phyloP scores from a whole-genome alignment of 805 yeast species.

The Ogataea pilisensis region DNA sequence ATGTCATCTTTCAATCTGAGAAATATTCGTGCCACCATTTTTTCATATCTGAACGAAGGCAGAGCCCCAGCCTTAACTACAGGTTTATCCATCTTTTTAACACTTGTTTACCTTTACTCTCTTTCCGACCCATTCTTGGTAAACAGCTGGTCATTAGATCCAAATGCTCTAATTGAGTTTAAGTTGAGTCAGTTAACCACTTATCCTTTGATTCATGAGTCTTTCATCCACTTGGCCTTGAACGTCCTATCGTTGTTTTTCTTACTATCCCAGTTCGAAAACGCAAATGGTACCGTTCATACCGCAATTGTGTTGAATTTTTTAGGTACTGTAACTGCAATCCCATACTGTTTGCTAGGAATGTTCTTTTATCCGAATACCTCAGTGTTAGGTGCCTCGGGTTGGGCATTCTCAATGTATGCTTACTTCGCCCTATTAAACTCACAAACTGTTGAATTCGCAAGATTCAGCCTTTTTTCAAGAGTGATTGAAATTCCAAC shows the following conservation, averaged over 20 bases:
- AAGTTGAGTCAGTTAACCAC: conserved; percentile 57
- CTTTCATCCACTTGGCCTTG: conserved; percentile 54
- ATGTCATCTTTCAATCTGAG: not conserved
- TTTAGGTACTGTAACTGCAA: conserved; percentile 64
- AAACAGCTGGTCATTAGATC: conserved; percentile 45
- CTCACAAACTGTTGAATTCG: conserved; percentile 15
- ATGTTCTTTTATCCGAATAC: conserved; percentile 46
- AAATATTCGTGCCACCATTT: not conserved
- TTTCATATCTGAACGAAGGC: not conserved
- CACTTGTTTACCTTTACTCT: conserved; percentile 39
- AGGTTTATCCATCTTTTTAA: conserved; percentile 55
- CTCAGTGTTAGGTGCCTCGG: conserved; percentile 65
- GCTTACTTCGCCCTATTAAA: conserved; percentile 51
- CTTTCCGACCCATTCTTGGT: conserved; percentile 23
- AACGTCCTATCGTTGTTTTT: conserved; percentile 56
- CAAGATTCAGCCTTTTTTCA: conserved; percentile 5
- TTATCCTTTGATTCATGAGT: conserved; percentile 68
- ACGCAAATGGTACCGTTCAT: conserved; percentile 74
- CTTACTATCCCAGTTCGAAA: conserved; percentile 64
- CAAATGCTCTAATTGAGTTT: conserved; percentile 47
- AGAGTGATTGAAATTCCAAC: conserved; percentile 51
- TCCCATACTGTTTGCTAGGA: conserved; percentile 55
- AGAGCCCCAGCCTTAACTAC: conserved; percentile 47
- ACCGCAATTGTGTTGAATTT: conserved; percentile 78
- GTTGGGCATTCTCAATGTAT: conserved; percentile 65